Evolutionary conservation across 2,329 filamentous ascomycete genomes (phyloP).

Genomic region (Phyllachora maydis): DNA sequence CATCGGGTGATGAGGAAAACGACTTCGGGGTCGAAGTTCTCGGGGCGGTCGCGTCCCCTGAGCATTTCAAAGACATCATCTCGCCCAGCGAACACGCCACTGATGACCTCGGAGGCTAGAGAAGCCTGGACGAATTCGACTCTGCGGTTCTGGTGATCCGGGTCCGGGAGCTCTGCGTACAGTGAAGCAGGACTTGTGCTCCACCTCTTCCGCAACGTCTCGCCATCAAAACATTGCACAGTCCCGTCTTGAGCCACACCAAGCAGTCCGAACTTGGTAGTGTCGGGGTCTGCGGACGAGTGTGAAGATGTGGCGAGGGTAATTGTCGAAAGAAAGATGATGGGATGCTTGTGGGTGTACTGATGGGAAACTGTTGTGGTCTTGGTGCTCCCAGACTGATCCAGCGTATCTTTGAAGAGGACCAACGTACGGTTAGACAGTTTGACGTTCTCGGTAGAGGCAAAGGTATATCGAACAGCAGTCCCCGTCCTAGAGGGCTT

Average conservation of each 20-base stretch:
- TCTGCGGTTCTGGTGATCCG: slow-evolving; percentile 12
- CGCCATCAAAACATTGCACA: slow-evolving; percentile 36
- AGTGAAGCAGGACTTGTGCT: slow-evolving; percentile 19
- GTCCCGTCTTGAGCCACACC: slow-evolving; percentile 26
- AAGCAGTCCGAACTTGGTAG: too few species aligned
- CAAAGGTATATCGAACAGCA: slow-evolving; percentile 38
- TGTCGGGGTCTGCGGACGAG: too few species aligned
- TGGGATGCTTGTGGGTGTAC: slow-evolving; percentile 16
- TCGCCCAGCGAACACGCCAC: slow-evolving; percentile 32
- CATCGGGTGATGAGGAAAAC: slow-evolving; percentile 25
- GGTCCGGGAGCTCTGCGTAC: slow-evolving; percentile 15
- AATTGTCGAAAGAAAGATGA: slow-evolving; percentile 21
- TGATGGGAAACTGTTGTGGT: slow-evolving; percentile 24
- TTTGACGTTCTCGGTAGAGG: slow-evolving; percentile 24
- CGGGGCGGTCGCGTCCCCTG: slow-evolving; percentile 20
- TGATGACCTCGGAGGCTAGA: slow-evolving; percentile 23
- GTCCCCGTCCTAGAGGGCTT: slow-evolving; percentile 24
- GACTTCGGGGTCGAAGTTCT: slow-evolving; percentile 26
- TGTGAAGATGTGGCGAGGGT: slow-evolving; percentile 5
- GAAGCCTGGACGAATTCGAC: slow-evolving; percentile 28
- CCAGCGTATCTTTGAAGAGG: slow-evolving; percentile 35
- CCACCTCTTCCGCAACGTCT: slow-evolving; percentile 27
- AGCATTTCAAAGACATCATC: slow-evolving; percentile 29
- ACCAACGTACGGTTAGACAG: slow-evolving; percentile 27
- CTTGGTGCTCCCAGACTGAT: slow-evolving; percentile 26